Base-by-base conservation (phyloP, 352 stramenopile species). In the Phytopythium kandeliae region DNA sequence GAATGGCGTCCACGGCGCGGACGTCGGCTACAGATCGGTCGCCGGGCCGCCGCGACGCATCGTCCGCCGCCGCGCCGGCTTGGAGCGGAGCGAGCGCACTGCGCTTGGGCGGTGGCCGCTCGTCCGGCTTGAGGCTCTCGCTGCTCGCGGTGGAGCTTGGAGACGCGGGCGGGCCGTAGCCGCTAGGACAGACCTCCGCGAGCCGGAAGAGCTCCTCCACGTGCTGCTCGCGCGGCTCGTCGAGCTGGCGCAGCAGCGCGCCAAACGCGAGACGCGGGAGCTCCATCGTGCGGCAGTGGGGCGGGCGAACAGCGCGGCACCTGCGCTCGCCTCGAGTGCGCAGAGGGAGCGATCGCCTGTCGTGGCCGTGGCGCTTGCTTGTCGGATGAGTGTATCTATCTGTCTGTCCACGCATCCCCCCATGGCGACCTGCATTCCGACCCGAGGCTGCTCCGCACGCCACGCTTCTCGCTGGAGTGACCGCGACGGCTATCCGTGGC, bases 211-310 rank as follows among this genome's bases (percentile, higher is more conserved):
- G 44, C 40, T 60, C 10, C 17, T 36, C 52, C 51, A 73, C 16
- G n/a, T 78, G 58, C 33, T 63, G 37, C 36, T 70, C 65, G 44
- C 65, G 71, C 21, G 63, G 57, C 19, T 68, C 68, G n/a, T 82
- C 71, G 50, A 82, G 57, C 51, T 75, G 51, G 45, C 67, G 74
- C 19, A 85, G 58, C 22, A 81, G 43, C 55, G 74, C 66, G 46
- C 83, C 74, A 54, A 82, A 67, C 46, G 67, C 55, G 47, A 71
- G 59, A 11, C 65, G 73, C 17, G 65, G 54, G 28, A 78, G 54
- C 19, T 81, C 73, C 73, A 85, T 85, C 26, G 49, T 31, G n/a
- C n/a, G n/a, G n/a, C n/a, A n/a, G n/a, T n/a, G n/a, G n/a, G n/a
- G n/a, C n/a, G n/a, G n/a, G n/a, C n/a, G n/a, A n/a, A n/a, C n/a